These are phyloP conservation scores for Coelomomyces lativittatus DNA, from an alignment of 371 early-diverging fungal species.

Conservation along the genomic window DNA sequence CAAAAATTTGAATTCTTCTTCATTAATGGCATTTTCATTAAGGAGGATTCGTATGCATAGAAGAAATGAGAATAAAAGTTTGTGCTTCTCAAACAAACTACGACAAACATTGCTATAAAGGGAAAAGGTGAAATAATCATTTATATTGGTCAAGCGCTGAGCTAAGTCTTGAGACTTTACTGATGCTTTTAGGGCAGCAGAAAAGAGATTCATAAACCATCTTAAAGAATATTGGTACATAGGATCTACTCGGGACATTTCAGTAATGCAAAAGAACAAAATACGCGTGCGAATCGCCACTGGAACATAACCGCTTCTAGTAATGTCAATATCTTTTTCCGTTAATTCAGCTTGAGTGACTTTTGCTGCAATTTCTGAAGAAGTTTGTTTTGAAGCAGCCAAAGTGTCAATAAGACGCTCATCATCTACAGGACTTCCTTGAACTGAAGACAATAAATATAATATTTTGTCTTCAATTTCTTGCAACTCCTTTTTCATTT, in stretches of 20 bases:
- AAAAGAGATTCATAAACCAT: slow-evolving; percentile 45
- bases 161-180: slow-evolving; percentile 29
- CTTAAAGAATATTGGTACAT: slow-evolving; percentile 44
- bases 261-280: slow-evolving; percentile 43
- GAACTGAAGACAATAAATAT: slow-evolving; percentile 36
- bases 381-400: slow-evolving; percentile 37
- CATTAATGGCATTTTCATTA: slow-evolving; percentile 30
- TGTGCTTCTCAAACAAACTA: slow-evolving; percentile 38
- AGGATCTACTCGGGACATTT: slow-evolving; percentile 34
- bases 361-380: slow-evolving; percentile 34
- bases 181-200: slow-evolving; percentile 20
- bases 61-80: slow-evolving; percentile 34
- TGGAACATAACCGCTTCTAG: slow-evolving; percentile 27
- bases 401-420: slow-evolving; percentile 42
- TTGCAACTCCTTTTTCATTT: slow-evolving; percentile 39
- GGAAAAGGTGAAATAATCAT: slow-evolving; percentile 37
- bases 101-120: slow-evolving; percentile 38
- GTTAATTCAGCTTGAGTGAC: slow-evolving; percentile 35
- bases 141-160: slow-evolving; percentile 20
- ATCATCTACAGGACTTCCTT: slow-evolving; percentile 44
- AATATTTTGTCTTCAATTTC: slow-evolving; percentile 45
- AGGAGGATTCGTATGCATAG: slow-evolving; percentile 26
- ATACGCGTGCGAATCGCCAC: slow-evolving; percentile 35
- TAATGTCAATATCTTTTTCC: slow-evolving; percentile 34
- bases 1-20: slow-evolving; percentile 34